Conservation (phyloP, 2,329 filamentous ascomycete genomes). For the Alternaria postmessia region DNA sequence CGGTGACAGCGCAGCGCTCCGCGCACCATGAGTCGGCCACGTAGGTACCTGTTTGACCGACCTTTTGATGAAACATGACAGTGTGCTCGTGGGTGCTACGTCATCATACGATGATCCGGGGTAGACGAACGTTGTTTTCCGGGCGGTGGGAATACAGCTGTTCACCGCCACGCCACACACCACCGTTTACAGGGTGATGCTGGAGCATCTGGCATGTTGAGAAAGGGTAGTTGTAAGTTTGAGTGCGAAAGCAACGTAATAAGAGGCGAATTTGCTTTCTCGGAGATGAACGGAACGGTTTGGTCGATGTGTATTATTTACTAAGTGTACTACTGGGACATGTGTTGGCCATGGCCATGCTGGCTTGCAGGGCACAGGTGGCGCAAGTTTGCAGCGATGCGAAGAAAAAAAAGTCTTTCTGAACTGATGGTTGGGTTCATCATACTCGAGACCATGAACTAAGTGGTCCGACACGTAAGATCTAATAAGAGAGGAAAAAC, state of each 20-base stretch:
- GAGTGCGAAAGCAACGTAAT: conserved; percentile 6
- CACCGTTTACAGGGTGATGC: conserved; percentile 20
- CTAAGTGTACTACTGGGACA: conserved; percentile 14
- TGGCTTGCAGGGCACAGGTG: conserved; percentile 24
- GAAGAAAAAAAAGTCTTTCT: conserved; percentile 20
- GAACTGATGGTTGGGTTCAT: conserved; percentile 18
- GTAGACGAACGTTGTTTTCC: conserved; percentile 23
- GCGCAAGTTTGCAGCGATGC: conserved; percentile 26
- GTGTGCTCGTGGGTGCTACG: conserved; percentile 26
- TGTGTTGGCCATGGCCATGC: conserved; percentile 14
- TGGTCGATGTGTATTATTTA: not conserved
- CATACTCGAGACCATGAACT: conserved; percentile 4
- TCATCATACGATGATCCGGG: conserved; percentile 36
- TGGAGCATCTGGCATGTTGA: conserved; percentile 19
- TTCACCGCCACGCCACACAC: conserved; percentile 38
- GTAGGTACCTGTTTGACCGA: conserved; percentile 36
- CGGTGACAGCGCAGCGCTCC: conserved; percentile 34
- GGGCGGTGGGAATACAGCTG: conserved; percentile 29
- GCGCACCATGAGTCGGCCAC: conserved; percentile 31
- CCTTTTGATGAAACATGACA: conserved; percentile 9
- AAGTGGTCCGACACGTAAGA: not conserved
- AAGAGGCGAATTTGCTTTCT: conserved; percentile 21
- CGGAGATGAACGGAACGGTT: conserved; percentile 23
- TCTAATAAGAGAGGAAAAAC: conserved; percentile 12
- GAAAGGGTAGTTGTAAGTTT: conserved; percentile 11